Evolutionary conservation across 345 rosid species (phyloP).

Genomic region (Brassica napus): Da-Ae NC_063448.1:9803501-9804000

Average conservation of each 20-base stretch:
- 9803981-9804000: background rate
- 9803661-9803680: conserved; percentile 29
- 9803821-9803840: conserved; percentile 49
- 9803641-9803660: conserved; percentile 27
- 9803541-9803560: conserved; percentile 46
- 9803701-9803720: conserved; percentile 88
- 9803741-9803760: conserved; percentile 97
- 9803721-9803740: conserved; percentile 92
- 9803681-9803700: conserved; percentile 58
- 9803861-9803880: conserved; percentile 61
- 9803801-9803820: conserved; percentile 78
- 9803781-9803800: conserved; percentile 89
- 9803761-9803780: conserved; percentile 94
- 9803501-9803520: background rate
- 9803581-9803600: conserved; percentile 41
- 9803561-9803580: conserved; percentile 45
- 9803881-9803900: conserved; percentile 78
- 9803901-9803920: conserved; percentile 80
- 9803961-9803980: background rate
- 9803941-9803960: conserved; percentile 41
- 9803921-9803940: conserved; percentile 92
- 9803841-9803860: conserved; percentile 57
- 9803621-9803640: conserved; percentile 24
- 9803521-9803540: conserved; percentile 18
- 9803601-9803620: conserved; percentile 49